Conservation (phyloP, 169 alveolate genomes). For the Blepharisma undulans region DNA sequence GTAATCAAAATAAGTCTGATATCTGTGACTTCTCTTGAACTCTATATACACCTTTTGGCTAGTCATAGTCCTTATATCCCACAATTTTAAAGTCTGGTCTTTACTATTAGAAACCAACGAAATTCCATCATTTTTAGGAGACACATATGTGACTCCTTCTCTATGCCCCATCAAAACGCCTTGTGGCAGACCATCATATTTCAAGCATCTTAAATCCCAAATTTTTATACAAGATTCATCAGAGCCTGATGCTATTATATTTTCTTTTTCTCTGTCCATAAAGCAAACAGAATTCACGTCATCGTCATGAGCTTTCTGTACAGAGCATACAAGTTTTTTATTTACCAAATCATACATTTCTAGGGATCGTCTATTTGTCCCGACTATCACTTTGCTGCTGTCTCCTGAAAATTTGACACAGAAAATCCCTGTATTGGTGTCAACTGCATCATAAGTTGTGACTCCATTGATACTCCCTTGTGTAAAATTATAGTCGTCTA, state of each 20-base stretch:
- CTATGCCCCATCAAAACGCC: slow-evolving; percentile 70
- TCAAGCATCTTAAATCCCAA: slow-evolving; percentile 59
- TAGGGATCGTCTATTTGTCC: slow-evolving; percentile 45
- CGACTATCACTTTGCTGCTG: slow-evolving; percentile 56
- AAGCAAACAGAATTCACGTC: slow-evolving; percentile 70
- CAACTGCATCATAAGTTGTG: not conserved
- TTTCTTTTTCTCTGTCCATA: slow-evolving; percentile 49
- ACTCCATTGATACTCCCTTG: not conserved
- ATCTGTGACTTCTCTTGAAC: not conserved
- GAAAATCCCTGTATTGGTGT: slow-evolving; percentile 48
- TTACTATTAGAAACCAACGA: slow-evolving; percentile 64
- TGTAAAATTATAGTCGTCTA: not conserved
- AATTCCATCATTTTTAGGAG: slow-evolving; percentile 65
- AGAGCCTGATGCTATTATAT: slow-evolving; percentile 64
- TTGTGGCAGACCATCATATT: slow-evolving; percentile 37
- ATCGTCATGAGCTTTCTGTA: slow-evolving; percentile 56
- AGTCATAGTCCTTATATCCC: slow-evolving; percentile 66
- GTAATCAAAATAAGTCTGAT: slow-evolving; percentile 54
- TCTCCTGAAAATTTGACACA: slow-evolving; percentile 67
- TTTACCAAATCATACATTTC: slow-evolving; percentile 53
- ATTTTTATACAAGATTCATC: slow-evolving; percentile 63
- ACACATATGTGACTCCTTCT: slow-evolving; percentile 67
- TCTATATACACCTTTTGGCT: not conserved
- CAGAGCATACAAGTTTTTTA: slow-evolving; percentile 35
- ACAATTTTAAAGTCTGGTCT: slow-evolving; percentile 55